Evolutionary conservation across 1,284 basidiomycete species (phyloP).

Genomic region (Boletus semigastroideus): DNA sequence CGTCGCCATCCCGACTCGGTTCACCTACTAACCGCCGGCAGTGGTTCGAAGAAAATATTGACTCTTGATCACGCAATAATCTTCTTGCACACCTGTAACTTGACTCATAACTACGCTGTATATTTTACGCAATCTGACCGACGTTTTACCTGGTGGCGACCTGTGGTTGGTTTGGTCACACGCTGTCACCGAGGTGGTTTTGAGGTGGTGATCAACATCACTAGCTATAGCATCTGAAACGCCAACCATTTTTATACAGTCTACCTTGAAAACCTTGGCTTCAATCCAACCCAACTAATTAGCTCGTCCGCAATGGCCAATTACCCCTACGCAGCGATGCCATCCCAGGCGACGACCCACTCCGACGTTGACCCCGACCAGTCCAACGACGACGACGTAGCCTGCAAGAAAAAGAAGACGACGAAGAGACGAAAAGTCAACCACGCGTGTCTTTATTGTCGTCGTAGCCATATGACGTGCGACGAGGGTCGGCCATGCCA

Average conservation of each 20-base stretch:
- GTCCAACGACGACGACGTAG: constrained; percentile 29
- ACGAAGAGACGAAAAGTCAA: constrained; percentile 80
- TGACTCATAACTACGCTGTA: neutral
- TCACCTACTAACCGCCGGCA: neutral
- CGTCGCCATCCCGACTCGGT: neutral
- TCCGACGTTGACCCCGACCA: constrained; percentile 28
- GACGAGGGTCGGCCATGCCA: constrained; percentile 88
- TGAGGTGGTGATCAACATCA: constrained; percentile 22
- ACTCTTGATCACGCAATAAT: neutral
- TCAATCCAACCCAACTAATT: constrained; percentile 9
- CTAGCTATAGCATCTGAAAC: constrained; percentile 25
- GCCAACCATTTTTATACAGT: constrained; percentile 22
- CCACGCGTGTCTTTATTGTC: constrained; percentile 91
- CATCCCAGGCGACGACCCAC: constrained; percentile 16
- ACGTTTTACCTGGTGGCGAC: constrained; percentile 6
- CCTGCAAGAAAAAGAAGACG: constrained; percentile 54
- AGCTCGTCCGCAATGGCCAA: constrained; percentile 24
- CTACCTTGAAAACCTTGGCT: constrained; percentile 9
- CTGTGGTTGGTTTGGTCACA: constrained; percentile 31
- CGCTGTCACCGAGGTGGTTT: constrained; percentile 28
- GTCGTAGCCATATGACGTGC: constrained; percentile 92
- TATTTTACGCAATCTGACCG: constrained; percentile 12
- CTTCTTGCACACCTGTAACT: neutral
- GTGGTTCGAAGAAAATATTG: neutral
- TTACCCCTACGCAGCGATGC: constrained; percentile 29